Percentiles rank a stretch among this genome's conserved stretches.
phyloP scores from a whole-genome alignment of 441 rosid genomes.

The Aleurites moluccanus region DNA sequence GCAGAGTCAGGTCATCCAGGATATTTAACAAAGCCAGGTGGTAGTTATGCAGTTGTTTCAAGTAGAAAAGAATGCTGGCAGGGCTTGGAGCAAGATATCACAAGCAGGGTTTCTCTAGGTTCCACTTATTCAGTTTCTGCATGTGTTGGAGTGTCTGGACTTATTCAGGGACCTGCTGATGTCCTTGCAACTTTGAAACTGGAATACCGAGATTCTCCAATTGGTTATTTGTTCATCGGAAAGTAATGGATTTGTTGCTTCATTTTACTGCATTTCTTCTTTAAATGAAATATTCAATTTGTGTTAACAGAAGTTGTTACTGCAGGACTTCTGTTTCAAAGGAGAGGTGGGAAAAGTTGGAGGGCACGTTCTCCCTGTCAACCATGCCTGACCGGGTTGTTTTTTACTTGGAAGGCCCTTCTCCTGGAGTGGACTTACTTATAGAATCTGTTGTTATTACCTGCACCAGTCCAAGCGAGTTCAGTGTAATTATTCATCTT shows the following conservation, averaged over 20 bases:
- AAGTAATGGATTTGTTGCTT: conserved; percentile 50
- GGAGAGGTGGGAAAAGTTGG: conserved; percentile 66
- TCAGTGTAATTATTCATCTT: conserved; percentile 38
- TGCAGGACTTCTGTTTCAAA: conserved; percentile 67
- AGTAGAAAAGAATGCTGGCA: conserved; percentile 84
- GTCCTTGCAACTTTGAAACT: conserved; percentile 75
- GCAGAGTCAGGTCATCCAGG: conserved; percentile 41
- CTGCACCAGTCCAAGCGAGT: conserved; percentile 35
- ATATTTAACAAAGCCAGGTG: conserved; percentile 27
- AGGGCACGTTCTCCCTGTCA: conserved; percentile 72
- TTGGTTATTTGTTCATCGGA: conserved; percentile 64
- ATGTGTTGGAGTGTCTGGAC: conserved; percentile 65
- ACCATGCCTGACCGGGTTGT: conserved; percentile 60
- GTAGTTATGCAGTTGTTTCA: conserved; percentile 68
- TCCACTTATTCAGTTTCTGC: conserved; percentile 60
- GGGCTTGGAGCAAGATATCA: conserved; percentile 90
- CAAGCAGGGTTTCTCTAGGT: conserved; percentile 58
- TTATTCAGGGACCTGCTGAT: conserved; percentile 50
- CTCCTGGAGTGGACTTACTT: conserved; percentile 79
- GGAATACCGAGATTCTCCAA: conserved; percentile 45
- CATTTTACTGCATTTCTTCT: conserved; percentile 17
- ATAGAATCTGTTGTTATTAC: conserved; percentile 62
- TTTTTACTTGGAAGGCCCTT: conserved; percentile 87
- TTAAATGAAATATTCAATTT: conserved; percentile 10
- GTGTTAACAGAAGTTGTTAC: conserved; percentile 3